Evolutionary conservation across 176 grass and related monocot genomes (phyloP).

Genomic region (Aegilops bicornis): DNA sequence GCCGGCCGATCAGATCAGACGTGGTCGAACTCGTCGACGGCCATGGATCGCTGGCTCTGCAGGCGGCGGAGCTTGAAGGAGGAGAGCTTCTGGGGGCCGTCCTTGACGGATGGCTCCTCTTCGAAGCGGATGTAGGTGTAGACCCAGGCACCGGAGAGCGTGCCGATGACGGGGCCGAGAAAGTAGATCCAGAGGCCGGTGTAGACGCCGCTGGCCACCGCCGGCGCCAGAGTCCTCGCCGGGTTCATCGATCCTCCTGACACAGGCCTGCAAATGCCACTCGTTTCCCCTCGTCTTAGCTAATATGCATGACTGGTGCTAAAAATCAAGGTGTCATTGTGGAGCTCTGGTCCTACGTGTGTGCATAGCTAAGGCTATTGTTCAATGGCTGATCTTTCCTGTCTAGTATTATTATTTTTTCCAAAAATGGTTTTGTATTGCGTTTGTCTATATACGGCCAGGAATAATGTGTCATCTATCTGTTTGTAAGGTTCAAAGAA

Average conservation of each 20-base stretch:
- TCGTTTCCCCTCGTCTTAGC: constrained; percentile 54
- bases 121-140: constrained; percentile 82
- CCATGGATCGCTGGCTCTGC: constrained; percentile 58
- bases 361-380: background rate
- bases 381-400: background rate
- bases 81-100: constrained; percentile 51
- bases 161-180: constrained; percentile 77
- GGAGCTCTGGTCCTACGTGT: background rate
- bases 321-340: background rate
- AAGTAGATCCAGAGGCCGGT: constrained; percentile 93
- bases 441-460: background rate
- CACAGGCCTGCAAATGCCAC: constrained; percentile 83
- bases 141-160: constrained; percentile 74
- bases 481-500: background rate
- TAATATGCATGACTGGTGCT: background rate
- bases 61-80: constrained; percentile 95
- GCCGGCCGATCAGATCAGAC: constrained; percentile 31
- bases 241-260: constrained; percentile 99
- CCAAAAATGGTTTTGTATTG: background rate
- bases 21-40: constrained; percentile 50
- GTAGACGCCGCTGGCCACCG: constrained; percentile 84
- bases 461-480: background rate
- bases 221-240: constrained; percentile 83
- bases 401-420: background rate
- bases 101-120: constrained; percentile 18